These are phyloP conservation scores for Tremella mesenterica DNA, from an alignment of 768 basidiomycete genomes.

Conservation along the genomic window DNA sequence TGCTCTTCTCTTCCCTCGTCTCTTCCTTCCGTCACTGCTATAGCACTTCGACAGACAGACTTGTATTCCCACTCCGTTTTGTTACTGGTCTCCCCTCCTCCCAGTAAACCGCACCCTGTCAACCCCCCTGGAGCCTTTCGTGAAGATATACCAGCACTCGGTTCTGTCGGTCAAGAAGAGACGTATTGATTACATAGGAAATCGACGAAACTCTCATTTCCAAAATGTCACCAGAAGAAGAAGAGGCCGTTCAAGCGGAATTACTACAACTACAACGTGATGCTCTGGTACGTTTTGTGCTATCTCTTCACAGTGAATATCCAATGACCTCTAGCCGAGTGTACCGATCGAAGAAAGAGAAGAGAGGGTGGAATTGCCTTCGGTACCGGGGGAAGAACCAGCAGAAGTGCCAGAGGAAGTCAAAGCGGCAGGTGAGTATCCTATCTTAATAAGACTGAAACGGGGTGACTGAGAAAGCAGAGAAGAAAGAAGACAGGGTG, in stretches of 20 bases:
- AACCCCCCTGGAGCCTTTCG: too few species aligned
- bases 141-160: too few species aligned
- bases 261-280: conserved; percentile 56
- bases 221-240: conserved; percentile 75
- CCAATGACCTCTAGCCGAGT: conserved; percentile 19
- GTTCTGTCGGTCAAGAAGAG: too few species aligned
- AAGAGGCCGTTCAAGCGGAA: conserved; percentile 85
- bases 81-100: too few species aligned
- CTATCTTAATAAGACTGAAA: too few species aligned
- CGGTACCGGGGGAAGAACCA: conserved; percentile 29
- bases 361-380: conserved; percentile 25
- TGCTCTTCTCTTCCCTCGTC: background rate
- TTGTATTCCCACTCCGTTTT: too few species aligned
- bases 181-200: conserved; percentile 67
- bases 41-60: too few species aligned
- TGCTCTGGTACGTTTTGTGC: conserved; percentile 22
- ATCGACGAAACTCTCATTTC: conserved; percentile 78
- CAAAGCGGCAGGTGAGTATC: conserved; percentile 2
- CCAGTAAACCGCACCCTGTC: too few species aligned
- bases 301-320: background rate
- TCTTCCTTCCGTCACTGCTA: too few species aligned
- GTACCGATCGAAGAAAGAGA: conserved; percentile 25
- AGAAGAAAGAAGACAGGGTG: too few species aligned
- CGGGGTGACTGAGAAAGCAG: too few species aligned
- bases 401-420: conserved; percentile 10